These are phyloP conservation scores for Leccinum broughii DNA, from an alignment of 768 basidiomycete species.

Conservation along the genomic window DNA sequence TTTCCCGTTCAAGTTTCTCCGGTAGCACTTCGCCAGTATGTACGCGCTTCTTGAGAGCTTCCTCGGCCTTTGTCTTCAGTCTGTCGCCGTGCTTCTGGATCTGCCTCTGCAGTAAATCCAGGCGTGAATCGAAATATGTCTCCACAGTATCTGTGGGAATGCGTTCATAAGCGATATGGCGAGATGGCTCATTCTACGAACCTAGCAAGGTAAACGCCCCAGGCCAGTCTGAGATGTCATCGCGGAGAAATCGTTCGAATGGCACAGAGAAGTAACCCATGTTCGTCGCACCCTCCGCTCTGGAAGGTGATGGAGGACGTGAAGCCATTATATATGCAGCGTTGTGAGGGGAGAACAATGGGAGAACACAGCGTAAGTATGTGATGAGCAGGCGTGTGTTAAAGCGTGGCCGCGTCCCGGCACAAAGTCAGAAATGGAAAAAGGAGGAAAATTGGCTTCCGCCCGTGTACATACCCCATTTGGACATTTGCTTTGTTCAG, in stretches of 20 bases:
- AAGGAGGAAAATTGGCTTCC: not conserved
- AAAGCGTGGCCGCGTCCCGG: constrained; percentile 4
- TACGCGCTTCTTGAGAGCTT: constrained; percentile 65
- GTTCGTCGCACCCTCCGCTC: constrained; percentile 32
- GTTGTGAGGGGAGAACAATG: constrained; percentile 20
- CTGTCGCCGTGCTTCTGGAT: constrained; percentile 85
- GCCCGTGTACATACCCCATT: not conserved
- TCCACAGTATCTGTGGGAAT: constrained; percentile 76
- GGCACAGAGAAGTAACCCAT: constrained; percentile 63
- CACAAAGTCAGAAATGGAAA: not conserved
- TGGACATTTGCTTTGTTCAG: not conserved
- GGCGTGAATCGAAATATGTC: constrained; percentile 91
- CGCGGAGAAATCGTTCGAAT: constrained; percentile 73
- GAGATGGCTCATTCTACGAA: constrained; percentile 34
- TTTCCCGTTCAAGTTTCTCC: constrained; percentile 82
- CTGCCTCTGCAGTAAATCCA: constrained; percentile 79
- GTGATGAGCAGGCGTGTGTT: constrained; percentile 5
- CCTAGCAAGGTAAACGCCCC: constrained; percentile 86
- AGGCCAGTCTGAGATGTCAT: constrained; percentile 75
- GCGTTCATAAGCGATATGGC: not conserved
- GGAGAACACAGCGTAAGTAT: not conserved
- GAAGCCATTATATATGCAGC: constrained; percentile 33
- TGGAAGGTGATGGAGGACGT: constrained; percentile 41
- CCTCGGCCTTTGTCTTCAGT: constrained; percentile 80
- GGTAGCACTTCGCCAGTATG: constrained; percentile 61